Conservation (phyloP, 2,329 filamentous ascomycete genomes). For the Plenodomus biglobosus region DNA sequence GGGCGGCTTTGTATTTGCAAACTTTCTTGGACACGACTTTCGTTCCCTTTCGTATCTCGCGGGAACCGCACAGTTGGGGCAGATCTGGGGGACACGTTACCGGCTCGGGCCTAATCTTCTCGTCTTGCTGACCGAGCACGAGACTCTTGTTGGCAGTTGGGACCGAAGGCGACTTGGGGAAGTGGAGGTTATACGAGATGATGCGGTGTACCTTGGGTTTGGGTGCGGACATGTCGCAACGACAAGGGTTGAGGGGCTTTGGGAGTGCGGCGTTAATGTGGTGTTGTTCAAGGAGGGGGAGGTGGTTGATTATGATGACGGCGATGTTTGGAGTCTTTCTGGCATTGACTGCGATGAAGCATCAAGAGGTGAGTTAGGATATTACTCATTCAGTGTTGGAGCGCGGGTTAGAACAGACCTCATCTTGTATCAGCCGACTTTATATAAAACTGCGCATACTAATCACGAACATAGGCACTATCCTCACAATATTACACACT, state of each 20-base stretch:
- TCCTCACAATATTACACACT: constrained; percentile 30
- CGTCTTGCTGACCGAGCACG: no score
- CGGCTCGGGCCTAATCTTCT: neutral
- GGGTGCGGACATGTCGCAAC: constrained; percentile 25
- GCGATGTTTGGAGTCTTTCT: constrained; percentile 24
- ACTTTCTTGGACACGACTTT: no score
- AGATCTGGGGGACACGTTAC: no score
- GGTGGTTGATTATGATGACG: constrained; percentile 24
- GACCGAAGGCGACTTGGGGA: no score
- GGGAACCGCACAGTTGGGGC: no score
- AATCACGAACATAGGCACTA: constrained; percentile 20
- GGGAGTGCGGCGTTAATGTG: constrained; percentile 34
- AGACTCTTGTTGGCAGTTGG: neutral
- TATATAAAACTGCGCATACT: constrained; percentile 2
- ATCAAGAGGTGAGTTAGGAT: constrained; percentile 20
- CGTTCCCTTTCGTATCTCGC: no score
- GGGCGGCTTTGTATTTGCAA: no score
- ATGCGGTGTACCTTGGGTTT: neutral
- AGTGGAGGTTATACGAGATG: no score
- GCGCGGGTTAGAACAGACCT: neutral
- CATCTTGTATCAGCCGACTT: neutral
- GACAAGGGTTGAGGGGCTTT: constrained; percentile 23
- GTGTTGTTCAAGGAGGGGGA: constrained; percentile 34
- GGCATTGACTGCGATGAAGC: constrained; percentile 20
- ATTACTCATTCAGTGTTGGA: neutral